Evolutionary conservation across 371 early-diverging fungal genomes (phyloP), one percentile per base, ranked within the genome.

Genomic region (Mortierella sp.): DNA sequence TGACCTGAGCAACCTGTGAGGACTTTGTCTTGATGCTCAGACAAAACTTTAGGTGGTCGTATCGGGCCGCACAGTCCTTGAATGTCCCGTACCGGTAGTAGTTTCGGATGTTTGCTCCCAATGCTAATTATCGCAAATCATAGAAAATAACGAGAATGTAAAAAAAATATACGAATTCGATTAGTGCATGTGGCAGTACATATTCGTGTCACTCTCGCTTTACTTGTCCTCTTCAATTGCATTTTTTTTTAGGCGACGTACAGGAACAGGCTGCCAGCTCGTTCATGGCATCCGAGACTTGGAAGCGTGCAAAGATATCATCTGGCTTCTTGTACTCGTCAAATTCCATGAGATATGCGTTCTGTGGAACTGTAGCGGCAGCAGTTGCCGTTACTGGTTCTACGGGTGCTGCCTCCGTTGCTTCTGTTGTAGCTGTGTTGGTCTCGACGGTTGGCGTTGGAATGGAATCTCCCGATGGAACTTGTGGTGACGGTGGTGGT

Each of bases 1-100:
- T 79, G 77, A 77, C 79, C 50, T 65, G 80, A 34, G 73, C 71
- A 31, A 79, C 75, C 70, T 75, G 78, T 14, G 74, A 69, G 19
- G 73, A 73, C 45, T 74, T 74, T 3, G 83, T 78, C 52, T 80
- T 76, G 76, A 82, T 63, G 40, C 75, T 74, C 63, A 82, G 24
- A 66, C 83, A 82, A 61, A 82, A 82, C 58, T 82, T 82, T 40
- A 82, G 61, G 26, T 82, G 78, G 19, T 82, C 83, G 44, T 82
- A 82, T 24, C 63, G 53, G 13, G 37, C 74, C 7, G 48, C 55
- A 61, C 83, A 82, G 53, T 78, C 64, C 64, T 61, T 74, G 68
- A 78, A 78, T 14, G 74, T 72, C 39, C 83, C 83, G 52, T 65
- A 78, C 7, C 83, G 78, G 39, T 82, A 82, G 64, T 82, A 82